Evolutionary conservation across 306 rosid genomes (phyloP), one percentile per base, ranked within the genome.

Genomic region (Mimosa pudica): DNA sequence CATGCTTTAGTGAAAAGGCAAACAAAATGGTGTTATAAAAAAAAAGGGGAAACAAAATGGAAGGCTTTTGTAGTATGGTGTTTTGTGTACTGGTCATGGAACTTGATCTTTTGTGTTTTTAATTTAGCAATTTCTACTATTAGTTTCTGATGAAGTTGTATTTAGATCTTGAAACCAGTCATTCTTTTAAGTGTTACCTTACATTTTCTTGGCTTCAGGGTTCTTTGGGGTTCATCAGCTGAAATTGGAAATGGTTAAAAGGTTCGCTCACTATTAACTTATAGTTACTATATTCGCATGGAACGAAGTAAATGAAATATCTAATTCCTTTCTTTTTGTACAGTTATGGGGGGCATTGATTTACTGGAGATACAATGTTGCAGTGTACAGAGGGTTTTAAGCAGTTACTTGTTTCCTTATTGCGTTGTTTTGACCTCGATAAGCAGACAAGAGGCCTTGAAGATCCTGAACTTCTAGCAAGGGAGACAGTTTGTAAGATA

Each of bases 381-480:
- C 98, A 70, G 94, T 94, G 90, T 88, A 35, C 89, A 83, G 96
- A 87, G 80, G 94, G 94, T 81, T 5, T 85, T 47, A 89, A 86
- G 91, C 81, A 78, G 82, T 70, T 90, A 51, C 85, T 82, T 80
- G 84, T 93, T 88, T 87, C 93, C 85, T 52, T 92, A 51, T 82
- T 90, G 80, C 89, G 83, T 48, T 90, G 93, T 83, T 94, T 89
- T 88, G 96, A 88, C 81, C 80, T 94, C 75, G 98, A 90, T 79
- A 92, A 89, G 54, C 96, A 88, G 86, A 71, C 97, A 5, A 84
- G 87, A 78, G 98, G 98, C 62, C 93, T 94, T 74, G 94, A 88
- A 51, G 98, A 94, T 82, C 97, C 98, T 7, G 98, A 90, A 83
- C 80, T 89, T 75, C 91, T 94, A 64, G 96, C 98, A 8, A 89